Evolutionary conservation across 2,329 filamentous ascomycete genomes (phyloP).

Genomic region (Microsporum audouinii): DNA sequence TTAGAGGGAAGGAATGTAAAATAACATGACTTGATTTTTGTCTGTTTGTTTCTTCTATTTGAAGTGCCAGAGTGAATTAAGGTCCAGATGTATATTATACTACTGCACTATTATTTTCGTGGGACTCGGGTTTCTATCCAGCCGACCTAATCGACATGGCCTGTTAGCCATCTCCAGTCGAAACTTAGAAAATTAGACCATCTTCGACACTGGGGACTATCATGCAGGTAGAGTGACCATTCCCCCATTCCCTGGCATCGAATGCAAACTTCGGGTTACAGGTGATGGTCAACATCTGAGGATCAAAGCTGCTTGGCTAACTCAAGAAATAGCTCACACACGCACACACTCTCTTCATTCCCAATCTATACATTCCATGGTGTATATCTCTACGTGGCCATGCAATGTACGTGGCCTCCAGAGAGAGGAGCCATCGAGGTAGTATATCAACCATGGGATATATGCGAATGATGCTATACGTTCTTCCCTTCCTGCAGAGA

Average conservation of each 20-base stretch:
- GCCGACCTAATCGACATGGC: too few relatives aligned
- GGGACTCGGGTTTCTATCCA: too few relatives aligned
- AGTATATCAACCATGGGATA: neutral
- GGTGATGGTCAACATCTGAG: neutral
- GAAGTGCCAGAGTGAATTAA: neutral
- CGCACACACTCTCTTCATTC: too few relatives aligned
- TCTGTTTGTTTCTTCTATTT: neutral
- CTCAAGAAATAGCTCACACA: too few relatives aligned
- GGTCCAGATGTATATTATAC: neutral
- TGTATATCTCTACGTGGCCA: neutral
- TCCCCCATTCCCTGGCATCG: too few relatives aligned
- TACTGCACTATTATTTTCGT: too few relatives aligned
- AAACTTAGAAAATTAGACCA: too few relatives aligned
- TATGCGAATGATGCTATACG: neutral
- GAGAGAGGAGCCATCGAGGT: neutral
- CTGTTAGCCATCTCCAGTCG: too few relatives aligned
- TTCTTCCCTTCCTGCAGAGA: neutral
- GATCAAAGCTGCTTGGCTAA: too few relatives aligned
- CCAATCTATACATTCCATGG: too few relatives aligned
- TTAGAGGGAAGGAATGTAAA: slow-evolving; percentile 5
- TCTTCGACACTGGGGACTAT: too few relatives aligned
- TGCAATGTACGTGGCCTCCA: neutral
- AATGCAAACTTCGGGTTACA: neutral
- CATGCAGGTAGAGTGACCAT: too few relatives aligned
- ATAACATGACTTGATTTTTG: slow-evolving; percentile 1